A percentile compares a stretch with the other conserved stretches of the same genome.
These are phyloP conservation scores for Solanum megistacrolobum DNA, from an alignment of 257 asterid genomes.

Conservation along the genomic window DNA sequence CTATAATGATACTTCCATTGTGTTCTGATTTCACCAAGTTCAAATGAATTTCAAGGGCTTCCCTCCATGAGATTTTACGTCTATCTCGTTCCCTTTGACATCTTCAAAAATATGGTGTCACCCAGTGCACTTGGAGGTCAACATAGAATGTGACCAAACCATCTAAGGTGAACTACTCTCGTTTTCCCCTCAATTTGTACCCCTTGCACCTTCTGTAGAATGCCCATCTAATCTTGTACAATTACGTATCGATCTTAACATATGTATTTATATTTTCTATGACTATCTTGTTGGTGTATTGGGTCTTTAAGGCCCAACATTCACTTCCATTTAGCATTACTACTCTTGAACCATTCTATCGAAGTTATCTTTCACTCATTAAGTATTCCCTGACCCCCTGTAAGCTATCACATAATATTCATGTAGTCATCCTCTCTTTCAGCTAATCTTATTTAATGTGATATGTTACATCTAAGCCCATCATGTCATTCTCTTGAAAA, in stretches of 20 bases:
- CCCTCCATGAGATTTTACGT: not conserved
- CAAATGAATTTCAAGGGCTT: not conserved
- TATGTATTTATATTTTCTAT: not conserved
- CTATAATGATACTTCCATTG: not conserved
- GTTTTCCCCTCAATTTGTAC: not conserved
- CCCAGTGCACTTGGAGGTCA: not conserved
- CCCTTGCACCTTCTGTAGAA: not conserved
- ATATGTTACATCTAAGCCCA: not conserved
- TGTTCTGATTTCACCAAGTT: not conserved
- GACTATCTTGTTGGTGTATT: not conserved
- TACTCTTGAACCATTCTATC: not conserved
- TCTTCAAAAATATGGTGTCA: not conserved
- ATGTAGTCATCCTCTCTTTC: not conserved
- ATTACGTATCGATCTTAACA: not conserved
- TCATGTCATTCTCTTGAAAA: not conserved
- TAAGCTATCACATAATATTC: not conserved
- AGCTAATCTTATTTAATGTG: not conserved
- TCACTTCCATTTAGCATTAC: not conserved
- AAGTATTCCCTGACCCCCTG: not conserved
- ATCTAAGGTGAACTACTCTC: not conserved
- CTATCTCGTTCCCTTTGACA: not conserved
- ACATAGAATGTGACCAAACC: not conserved
- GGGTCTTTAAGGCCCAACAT: not conserved
- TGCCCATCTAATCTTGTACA: not conserved
- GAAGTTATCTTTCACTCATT: not conserved